Evolutionary conservation across 345 rosid genomes (phyloP), one percentile per base, ranked within the genome.

Genomic region (Euphorbia peplus): DNA sequence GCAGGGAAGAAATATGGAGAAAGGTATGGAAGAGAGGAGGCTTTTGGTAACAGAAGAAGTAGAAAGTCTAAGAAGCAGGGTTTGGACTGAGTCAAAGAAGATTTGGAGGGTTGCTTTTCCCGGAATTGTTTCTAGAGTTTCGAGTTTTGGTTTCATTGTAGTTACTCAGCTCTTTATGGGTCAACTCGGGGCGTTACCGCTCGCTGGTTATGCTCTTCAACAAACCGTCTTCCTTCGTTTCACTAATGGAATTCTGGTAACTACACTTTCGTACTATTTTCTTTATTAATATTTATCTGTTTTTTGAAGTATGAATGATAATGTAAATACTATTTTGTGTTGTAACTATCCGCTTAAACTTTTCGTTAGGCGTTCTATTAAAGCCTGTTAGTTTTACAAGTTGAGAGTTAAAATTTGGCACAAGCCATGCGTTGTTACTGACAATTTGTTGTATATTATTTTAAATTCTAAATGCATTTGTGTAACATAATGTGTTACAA

Each of bases 31-130:
- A 16, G 77, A 73, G 59, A 71, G 81, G 59, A 71, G 81, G 63
- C 79, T 77, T 8, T 65, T 71, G 35, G 67, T 24, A 11, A 5
- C 53, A 5, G 69, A 63, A 30, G 63, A 75, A 28, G 46, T 1
- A 1, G 69, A 55, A 5, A 16, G 5, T 4, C 19, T 76, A 29
- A 67, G 24, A 47, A 22, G 60, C 28, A 63, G 59, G 59, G 48
- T 73, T 18, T 80, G 73, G 69, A 60, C 52, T 35, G 83, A 80
- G 48, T 73, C 78, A 0, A 76, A 68, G 76, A 76, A 73, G 71
- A 59, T 80, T 71, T 73, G 84, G 84, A 59, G 67, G 21, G 55
- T 80, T 29, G 74, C 81, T 8, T 77, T 74, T 16, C 79, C 77
- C 1, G 81, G 68, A 55, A 68, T 71, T 7, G 16, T 77, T 18